These are phyloP conservation scores for Torulaspora globosa DNA, from an alignment of 1,139 yeast genomes.

Conservation along the genomic window DNA sequence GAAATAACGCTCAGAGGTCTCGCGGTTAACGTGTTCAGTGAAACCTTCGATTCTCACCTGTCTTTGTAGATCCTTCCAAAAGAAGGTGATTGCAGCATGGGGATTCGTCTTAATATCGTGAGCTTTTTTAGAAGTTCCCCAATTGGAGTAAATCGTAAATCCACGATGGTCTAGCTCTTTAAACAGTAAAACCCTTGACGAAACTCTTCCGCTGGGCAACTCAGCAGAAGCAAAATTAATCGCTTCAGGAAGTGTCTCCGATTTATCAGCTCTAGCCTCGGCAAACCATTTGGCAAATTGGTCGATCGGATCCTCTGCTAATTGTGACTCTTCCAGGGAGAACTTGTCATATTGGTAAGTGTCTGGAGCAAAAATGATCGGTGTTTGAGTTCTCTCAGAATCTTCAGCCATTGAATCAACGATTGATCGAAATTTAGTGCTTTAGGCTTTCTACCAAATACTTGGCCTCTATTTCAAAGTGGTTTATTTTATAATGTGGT, in stretches of 20 bases:
- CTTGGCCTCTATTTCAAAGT: too few relatives aligned
- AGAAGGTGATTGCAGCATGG: constrained; percentile 79
- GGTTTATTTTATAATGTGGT: background rate
- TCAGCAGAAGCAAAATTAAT: constrained; percentile 79
- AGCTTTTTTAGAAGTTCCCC: constrained; percentile 82
- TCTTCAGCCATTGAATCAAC: constrained; percentile 19
- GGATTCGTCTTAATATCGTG: constrained; percentile 67
- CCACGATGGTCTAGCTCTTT: constrained; percentile 86
- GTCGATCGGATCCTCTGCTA: constrained; percentile 58
- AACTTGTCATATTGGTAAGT: constrained; percentile 83
- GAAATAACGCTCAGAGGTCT: constrained; percentile 73
- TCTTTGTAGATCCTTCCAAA: constrained; percentile 87
- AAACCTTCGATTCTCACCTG: constrained; percentile 91
- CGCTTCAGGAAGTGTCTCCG: constrained; percentile 70
- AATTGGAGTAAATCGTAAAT: constrained; percentile 84
- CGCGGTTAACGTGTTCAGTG: constrained; percentile 68
- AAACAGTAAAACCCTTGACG: constrained; percentile 76
- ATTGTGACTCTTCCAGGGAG: constrained; percentile 51
- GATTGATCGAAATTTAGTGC: background rate
- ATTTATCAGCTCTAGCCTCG: constrained; percentile 58
- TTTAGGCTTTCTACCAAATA: too few relatives aligned
- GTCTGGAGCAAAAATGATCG: constrained; percentile 62
- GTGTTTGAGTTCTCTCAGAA: constrained; percentile 30
- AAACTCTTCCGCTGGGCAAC: constrained; percentile 82
- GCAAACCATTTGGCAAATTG: constrained; percentile 84